phyloP scores from a whole-genome alignment of 345 rosid genomes.

The Durio zibethinus region DNA sequence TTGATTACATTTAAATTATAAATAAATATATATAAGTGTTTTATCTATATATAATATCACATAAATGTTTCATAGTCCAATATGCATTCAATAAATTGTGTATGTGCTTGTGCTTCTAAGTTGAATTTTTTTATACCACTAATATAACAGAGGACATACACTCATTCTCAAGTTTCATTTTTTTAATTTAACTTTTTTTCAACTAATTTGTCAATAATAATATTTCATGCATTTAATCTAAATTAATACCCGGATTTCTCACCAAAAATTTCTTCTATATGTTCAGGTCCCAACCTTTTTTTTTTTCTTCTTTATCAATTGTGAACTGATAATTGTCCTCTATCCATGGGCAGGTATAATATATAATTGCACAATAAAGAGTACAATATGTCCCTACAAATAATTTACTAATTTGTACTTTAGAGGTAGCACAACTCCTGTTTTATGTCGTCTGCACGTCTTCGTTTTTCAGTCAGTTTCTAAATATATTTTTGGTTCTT shows the following conservation, averaged over 20 bases:
- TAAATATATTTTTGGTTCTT: neutral
- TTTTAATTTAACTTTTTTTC: neutral
- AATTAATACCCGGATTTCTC: no score
- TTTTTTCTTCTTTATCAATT: neutral
- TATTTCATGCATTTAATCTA: neutral
- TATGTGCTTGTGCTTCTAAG: neutral
- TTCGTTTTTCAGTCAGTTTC: neutral
- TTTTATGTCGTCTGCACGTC: no score
- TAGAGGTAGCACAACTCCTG: neutral
- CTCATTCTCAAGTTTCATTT: neutral
- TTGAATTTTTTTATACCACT: neutral
- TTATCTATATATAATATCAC: neutral
- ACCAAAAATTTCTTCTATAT: no score
- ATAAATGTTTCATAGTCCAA: neutral
- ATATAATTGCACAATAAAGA: neutral
- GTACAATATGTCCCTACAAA: neutral
- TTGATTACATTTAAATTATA: neutral
- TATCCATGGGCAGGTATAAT: neutral
- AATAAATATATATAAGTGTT: no score
- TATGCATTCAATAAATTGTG: no score
- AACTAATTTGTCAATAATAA: no score
- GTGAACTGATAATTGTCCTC: neutral
- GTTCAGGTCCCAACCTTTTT: no score
- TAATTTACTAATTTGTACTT: neutral
- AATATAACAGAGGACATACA: no score